A percentile compares a stretch with the other conserved stretches of the same genome.
phyloP scores from a whole-genome alignment of 768 basidiomycete genomes.

The Termitomyces sp. region DNA sequence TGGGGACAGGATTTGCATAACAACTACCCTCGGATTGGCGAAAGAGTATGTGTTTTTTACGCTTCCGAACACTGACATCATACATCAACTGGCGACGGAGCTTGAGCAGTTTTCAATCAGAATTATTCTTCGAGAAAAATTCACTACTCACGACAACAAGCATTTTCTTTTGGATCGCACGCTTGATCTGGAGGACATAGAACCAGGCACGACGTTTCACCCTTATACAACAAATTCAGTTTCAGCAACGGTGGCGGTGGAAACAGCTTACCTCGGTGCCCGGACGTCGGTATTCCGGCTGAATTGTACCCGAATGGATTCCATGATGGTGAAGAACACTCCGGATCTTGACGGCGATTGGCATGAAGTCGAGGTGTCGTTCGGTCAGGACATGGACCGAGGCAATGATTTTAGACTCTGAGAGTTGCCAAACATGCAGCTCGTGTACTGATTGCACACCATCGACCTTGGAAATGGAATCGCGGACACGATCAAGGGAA shows the following conservation, averaged over 20 bases:
- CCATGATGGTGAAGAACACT: conserved; percentile 84
- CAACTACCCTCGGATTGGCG: too few relatives aligned
- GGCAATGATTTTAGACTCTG: conserved; percentile 91
- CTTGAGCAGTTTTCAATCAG: conserved; percentile 22
- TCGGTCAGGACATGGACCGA: conserved; percentile 92
- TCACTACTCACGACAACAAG: conserved; percentile 71
- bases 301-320: conserved; percentile 92
- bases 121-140: conserved; percentile 1
- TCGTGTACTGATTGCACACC: conserved; percentile 13
- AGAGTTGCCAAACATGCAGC: conserved; percentile 59
- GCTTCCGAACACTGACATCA: too few relatives aligned
- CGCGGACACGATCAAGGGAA: conserved; percentile 44
- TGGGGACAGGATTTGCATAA: too few relatives aligned
- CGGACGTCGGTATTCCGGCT: conserved; percentile 71
- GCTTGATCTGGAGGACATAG: conserved; percentile 65
- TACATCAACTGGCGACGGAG: conserved; percentile 45
- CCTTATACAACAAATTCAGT: conserved; percentile 19
- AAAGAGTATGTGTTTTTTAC: too few relatives aligned
- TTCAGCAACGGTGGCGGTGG: neutral
- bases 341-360: conserved; percentile 78
- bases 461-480: conserved; percentile 33
- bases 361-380: conserved; percentile 86
- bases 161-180: conserved; percentile 66
- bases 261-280: conserved; percentile 30
- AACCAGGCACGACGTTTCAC: conserved; percentile 62